phyloP scores from a whole-genome alignment of 768 basidiomycete species.

The Boletus rubropictus region DNA sequence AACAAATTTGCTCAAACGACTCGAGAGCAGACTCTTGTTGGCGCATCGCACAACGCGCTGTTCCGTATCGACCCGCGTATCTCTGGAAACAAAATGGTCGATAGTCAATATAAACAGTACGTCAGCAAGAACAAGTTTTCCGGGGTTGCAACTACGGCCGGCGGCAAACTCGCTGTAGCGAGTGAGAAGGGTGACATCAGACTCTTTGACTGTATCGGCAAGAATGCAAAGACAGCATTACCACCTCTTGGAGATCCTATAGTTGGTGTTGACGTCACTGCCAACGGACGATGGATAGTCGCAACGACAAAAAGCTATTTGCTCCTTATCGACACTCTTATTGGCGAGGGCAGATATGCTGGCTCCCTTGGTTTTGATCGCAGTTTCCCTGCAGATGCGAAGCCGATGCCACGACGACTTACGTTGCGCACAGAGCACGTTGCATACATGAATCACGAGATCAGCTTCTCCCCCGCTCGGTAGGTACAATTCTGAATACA shows the following conservation, averaged over 20 bases:
- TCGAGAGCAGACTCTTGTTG: slow-evolving; percentile 87
- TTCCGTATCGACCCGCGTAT: slow-evolving; percentile 98
- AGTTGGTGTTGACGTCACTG: slow-evolving; percentile 88
- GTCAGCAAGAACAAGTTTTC: slow-evolving; percentile 93
- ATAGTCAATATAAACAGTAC: slow-evolving; percentile 95
- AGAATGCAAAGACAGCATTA: slow-evolving; percentile 97
- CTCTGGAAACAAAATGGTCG: slow-evolving; percentile 87
- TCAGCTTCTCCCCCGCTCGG: slow-evolving; percentile 93
- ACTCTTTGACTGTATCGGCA: slow-evolving; percentile 92
- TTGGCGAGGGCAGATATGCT: slow-evolving; percentile 82
- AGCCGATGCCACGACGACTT: slow-evolving; percentile 84
- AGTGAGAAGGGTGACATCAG: slow-evolving; percentile 96
- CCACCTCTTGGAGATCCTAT: slow-evolving; percentile 95
- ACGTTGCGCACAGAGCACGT: slow-evolving; percentile 89
- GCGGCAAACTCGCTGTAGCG: slow-evolving; percentile 85
- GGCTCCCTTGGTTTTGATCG: slow-evolving; percentile 88
- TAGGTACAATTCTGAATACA: slow-evolving; percentile 29
- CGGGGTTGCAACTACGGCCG: slow-evolving; percentile 80
- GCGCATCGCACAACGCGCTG: slow-evolving; percentile 87
- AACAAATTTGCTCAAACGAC: slow-evolving; percentile 94
- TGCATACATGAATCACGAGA: slow-evolving; percentile 84
- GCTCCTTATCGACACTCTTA: slow-evolving; percentile 89
- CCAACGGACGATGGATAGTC: slow-evolving; percentile 90
- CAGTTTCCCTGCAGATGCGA: slow-evolving; percentile 90
- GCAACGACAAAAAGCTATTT: slow-evolving; percentile 94